Evolutionary conservation across 2,329 filamentous ascomycete species (phyloP), one percentile per base, ranked within the genome.

Genomic region (Aspergillus hortae): DNA sequence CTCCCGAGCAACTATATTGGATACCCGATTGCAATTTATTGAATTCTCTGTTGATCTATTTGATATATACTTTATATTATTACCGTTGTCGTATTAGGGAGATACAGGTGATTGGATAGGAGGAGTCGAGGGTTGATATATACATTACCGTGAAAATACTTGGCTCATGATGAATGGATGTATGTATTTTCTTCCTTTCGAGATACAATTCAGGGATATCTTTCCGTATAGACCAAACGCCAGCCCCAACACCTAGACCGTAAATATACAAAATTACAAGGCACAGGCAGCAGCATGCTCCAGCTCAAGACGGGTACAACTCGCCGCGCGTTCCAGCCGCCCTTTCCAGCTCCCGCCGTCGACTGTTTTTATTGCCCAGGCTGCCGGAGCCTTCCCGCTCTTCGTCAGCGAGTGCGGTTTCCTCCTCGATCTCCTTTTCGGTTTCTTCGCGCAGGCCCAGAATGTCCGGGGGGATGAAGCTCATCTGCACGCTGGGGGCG

Each of bases 401-500:
- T 49, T 74, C 72, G 30, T 74, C 71, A 49, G 63, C 55, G 50
- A 63, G 42, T 27, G 69, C 64, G 32, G 63, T 69, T 51, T 76
- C 69, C 55, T 78, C 75, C 54, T 72, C 71, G 33, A 77, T 67
- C 53, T 77, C 75, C 46, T 70, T 68, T 58, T 79, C 76, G 6
- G 75, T 68, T 17, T 79, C 77, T 45, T 78, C 76, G 27, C 77
- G 68, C 52, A 79, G 58, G 0, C 79, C 83, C 15, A 81, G 78
- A 6, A 94, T 78, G 64, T 92, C 89, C 0, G 89, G 87, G 9
- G 90, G 90, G 48, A 96, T 88, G 42, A 84, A 81, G 60, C 84
- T 83, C 73, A 91, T 88, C 69, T 95, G 90, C 25, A 95, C 90
- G 62, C 90, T 95, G 0, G 94, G 94, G 6, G 90, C 90, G 35